phyloP scores from a whole-genome alignment of 257 asterid species.

The Nicotiana tomentosiformis region DNA sequence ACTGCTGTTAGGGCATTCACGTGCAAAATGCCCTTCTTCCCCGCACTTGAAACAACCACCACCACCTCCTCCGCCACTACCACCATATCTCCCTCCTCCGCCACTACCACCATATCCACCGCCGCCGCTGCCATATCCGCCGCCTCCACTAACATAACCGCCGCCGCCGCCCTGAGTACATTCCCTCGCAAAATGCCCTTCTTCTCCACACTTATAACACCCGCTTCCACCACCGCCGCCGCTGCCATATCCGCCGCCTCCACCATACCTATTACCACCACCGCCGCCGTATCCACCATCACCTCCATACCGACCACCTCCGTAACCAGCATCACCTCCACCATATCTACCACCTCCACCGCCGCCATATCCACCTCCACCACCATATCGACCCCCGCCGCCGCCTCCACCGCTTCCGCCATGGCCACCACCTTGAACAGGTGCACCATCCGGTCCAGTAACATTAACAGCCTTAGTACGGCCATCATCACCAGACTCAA shows the following conservation, averaged over 20 bases:
- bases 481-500: constrained; percentile 49
- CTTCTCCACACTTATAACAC: constrained; percentile 22
- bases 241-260: neutral
- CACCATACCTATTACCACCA: neutral
- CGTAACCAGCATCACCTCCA: neutral
- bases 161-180: constrained; percentile 4
- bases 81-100: constrained; percentile 19
- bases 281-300: constrained; percentile 11
- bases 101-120: constrained; percentile 15
- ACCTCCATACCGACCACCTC: neutral
- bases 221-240: constrained; percentile 13
- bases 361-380: neutral
- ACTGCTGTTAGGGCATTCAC: constrained; percentile 31
- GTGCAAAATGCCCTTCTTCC: constrained; percentile 33
- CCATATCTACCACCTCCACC: neutral
- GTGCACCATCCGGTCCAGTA: constrained; percentile 47
- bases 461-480: constrained; percentile 54
- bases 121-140: constrained; percentile 28
- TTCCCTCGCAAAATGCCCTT: neutral
- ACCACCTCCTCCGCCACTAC: constrained; percentile 24
- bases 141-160: constrained; percentile 22
- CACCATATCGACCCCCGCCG: neutral
- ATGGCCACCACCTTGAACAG: constrained; percentile 52
- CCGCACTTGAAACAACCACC: constrained; percentile 37
- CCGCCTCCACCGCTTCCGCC: constrained; percentile 16